Percentiles rank a stretch among this genome's conserved stretches.
Conservation (phyloP, 2,329 filamentous ascomycete species). For the Sporothrix brunneoviolacea region DNA sequence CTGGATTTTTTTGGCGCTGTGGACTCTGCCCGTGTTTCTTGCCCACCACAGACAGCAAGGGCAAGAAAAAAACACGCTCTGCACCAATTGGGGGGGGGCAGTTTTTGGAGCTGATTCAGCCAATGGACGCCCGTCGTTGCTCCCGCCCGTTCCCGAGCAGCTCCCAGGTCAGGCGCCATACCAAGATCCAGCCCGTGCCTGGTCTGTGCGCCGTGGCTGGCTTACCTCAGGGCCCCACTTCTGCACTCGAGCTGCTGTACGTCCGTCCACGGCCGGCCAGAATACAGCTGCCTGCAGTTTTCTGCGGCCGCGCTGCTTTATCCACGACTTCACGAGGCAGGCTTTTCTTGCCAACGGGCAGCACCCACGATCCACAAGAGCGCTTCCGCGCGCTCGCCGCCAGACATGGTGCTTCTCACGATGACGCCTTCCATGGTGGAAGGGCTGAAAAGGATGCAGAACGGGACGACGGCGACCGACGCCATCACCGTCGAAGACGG, state of each 20-base stretch:
- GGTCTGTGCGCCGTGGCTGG: neutral
- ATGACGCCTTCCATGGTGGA: slow-evolving; percentile 64
- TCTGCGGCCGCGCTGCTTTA: too few relatives aligned
- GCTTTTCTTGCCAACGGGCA: too few relatives aligned
- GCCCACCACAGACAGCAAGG: slow-evolving; percentile 3
- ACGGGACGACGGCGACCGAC: neutral
- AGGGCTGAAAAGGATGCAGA: slow-evolving; percentile 39
- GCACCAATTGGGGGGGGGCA: slow-evolving; percentile 1
- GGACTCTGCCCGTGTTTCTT: too few relatives aligned
- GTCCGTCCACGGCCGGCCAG: too few relatives aligned
- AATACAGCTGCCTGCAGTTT: neutral
- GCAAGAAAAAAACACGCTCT: slow-evolving; percentile 4
- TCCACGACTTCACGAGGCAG: too few relatives aligned
- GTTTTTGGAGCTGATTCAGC: slow-evolving; percentile 4
- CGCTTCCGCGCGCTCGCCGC: neutral
- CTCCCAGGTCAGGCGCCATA: neutral
- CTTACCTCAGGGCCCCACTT: neutral
- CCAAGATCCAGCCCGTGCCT: slow-evolving; percentile 4
- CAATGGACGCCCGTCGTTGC: slow-evolving; percentile 2
- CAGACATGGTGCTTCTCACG: slow-evolving; percentile 67
- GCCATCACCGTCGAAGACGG: slow-evolving; percentile 3
- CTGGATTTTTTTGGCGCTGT: slow-evolving; percentile 7
- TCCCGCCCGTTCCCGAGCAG: slow-evolving; percentile 11
- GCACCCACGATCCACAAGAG: neutral
- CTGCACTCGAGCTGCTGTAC: neutral